These are phyloP conservation scores for Fulvia fulva DNA, from an alignment of 2,329 filamentous ascomycete species.

Conservation along the genomic window DNA sequence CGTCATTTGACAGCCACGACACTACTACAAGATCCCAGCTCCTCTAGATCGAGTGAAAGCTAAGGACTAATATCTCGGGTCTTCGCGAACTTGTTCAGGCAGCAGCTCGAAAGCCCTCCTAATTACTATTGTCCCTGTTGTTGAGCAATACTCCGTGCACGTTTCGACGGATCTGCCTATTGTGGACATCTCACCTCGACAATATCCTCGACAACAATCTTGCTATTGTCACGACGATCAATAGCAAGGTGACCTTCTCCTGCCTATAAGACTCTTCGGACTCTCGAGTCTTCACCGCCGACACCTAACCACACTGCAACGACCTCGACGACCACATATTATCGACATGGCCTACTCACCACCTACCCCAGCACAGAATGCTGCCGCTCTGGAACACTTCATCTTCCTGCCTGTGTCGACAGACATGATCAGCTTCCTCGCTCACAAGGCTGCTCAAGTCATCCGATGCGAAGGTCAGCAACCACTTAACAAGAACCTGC, in stretches of 20 bases:
- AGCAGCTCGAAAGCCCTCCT: slow-evolving; percentile 28
- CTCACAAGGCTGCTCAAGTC: slow-evolving; percentile 68
- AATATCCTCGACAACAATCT: slow-evolving; percentile 5
- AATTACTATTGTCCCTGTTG: slow-evolving; percentile 25
- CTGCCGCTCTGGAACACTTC: slow-evolving; percentile 73
- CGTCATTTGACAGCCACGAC: slow-evolving; percentile 26
- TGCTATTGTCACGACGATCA: slow-evolving; percentile 29
- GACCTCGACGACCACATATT: slow-evolving; percentile 15
- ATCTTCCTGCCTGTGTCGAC: slow-evolving; percentile 70
- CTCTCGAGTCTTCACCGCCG: slow-evolving; percentile 13
- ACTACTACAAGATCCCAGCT: slow-evolving; percentile 20
- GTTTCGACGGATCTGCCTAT: slow-evolving; percentile 20
- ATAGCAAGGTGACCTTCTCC: slow-evolving; percentile 23
- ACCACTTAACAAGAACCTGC: slow-evolving; percentile 45
- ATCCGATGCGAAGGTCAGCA: slow-evolving; percentile 66
- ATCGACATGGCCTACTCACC: slow-evolving; percentile 44
- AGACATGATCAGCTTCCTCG: slow-evolving; percentile 75
- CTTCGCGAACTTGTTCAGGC: slow-evolving; percentile 27
- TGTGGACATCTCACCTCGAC: slow-evolving; percentile 21
- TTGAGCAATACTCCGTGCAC: slow-evolving; percentile 9
- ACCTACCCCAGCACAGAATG: slow-evolving; percentile 53
- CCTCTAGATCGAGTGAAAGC: slow-evolving; percentile 22
- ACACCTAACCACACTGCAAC: slow-evolving; percentile 10
- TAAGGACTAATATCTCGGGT: slow-evolving; percentile 24
- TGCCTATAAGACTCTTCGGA: slow-evolving; percentile 7